Conservation (phyloP, 495 filamentous ascomycete species). For the Penicillium silybi region DNA sequence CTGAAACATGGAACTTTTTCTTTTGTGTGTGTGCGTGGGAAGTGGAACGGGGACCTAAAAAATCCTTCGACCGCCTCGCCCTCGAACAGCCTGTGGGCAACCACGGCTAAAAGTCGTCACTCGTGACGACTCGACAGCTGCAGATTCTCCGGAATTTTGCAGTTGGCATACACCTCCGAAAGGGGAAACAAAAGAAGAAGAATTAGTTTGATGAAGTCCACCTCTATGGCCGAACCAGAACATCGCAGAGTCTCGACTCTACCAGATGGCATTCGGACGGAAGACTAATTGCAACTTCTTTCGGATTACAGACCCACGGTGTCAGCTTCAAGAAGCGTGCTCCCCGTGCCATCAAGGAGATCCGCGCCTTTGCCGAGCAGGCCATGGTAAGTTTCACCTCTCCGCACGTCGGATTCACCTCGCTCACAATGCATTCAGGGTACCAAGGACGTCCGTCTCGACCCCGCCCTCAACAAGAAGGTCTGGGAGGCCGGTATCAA, state of each 20-base stretch:
- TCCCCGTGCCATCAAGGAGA: conserved; percentile 98
- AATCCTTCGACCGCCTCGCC: conserved; percentile 1
- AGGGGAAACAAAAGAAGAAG: conserved; percentile 34
- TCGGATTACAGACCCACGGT: conserved; percentile 73
- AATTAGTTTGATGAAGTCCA: conserved; percentile 74
- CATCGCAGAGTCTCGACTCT: conserved; percentile 29
- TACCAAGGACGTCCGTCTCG: conserved; percentile 94
- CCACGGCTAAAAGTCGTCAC: conserved; percentile 3
- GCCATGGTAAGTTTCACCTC: conserved; percentile 75
- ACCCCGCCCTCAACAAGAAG: conserved; percentile 99
- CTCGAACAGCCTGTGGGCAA: conserved; percentile 4
- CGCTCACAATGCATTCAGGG: conserved; percentile 51
- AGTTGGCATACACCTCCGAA: conserved; percentile 16
- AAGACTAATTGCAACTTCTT: conserved; percentile 52
- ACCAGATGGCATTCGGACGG: conserved; percentile 57
- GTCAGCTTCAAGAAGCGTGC: conserved; percentile 99
- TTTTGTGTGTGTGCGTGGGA: conserved; percentile 17
- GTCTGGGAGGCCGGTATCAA: conserved; percentile 99
- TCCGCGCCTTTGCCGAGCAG: conserved; percentile 83
- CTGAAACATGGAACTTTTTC: conserved; percentile 22
- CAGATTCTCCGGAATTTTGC: conserved; percentile 4
- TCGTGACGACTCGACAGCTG: conserved; percentile 8
- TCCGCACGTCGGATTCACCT: background rate
- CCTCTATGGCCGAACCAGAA: conserved; percentile 44
- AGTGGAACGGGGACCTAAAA: conserved; percentile 2